Conservation (phyloP, 129 eudicot genomes). For the Ambrosia trifida region DNA sequence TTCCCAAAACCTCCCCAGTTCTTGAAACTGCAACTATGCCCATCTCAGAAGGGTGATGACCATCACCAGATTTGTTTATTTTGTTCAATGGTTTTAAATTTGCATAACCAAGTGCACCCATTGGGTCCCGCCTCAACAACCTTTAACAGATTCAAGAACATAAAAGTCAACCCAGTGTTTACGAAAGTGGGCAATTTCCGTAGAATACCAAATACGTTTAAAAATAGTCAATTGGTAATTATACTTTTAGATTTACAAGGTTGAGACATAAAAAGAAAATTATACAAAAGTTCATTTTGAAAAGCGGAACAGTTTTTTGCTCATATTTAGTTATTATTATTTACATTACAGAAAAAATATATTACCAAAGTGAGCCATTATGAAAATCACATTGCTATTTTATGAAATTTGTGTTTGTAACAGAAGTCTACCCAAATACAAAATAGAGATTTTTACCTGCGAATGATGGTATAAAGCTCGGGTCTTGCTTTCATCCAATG, state of each 20-base stretch:
- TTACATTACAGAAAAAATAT: background rate
- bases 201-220: background rate
- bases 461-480: constrained; percentile 85
- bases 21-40: constrained; percentile 84
- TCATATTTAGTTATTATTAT: constrained; percentile 4
- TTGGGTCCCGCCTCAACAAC: constrained; percentile 92
- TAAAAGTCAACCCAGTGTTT: constrained; percentile 12
- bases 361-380: background rate
- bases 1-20: constrained; percentile 92
- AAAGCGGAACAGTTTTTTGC: background rate
- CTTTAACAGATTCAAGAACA: constrained; percentile 41
- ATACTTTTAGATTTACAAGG: background rate
- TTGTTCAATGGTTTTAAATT: constrained; percentile 42
- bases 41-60: constrained; percentile 82
- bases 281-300: background rate
- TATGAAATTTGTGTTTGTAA: background rate
- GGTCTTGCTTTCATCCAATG: constrained; percentile 99
- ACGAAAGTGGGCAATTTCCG: background rate
- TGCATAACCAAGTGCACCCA: constrained; percentile 96
- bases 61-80: constrained; percentile 52
- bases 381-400: background rate
- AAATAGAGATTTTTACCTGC: constrained; percentile 57
- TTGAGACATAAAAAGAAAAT: background rate
- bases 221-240: background rate
- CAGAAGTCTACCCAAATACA: background rate